A percentile compares a stretch with the other conserved stretches of the same genome.
Conservation (phyloP, 768 basidiomycete genomes). For the Naematelia encephala region DNA sequence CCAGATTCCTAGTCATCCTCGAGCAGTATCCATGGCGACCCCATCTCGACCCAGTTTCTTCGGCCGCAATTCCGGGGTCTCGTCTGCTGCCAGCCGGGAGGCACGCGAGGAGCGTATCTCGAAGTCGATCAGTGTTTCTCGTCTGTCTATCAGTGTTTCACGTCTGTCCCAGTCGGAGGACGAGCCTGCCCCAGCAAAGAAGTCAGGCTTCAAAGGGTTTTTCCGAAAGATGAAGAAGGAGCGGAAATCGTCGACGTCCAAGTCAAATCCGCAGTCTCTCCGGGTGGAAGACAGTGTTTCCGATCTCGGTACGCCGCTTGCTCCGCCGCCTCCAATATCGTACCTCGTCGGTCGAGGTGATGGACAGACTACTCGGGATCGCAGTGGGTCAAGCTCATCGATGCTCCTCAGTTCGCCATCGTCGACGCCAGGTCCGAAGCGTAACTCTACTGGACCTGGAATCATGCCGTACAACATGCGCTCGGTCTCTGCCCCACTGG, state of each 20-base stretch:
- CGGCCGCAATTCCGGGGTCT: conserved; percentile 32
- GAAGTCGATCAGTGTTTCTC: conserved; percentile 18
- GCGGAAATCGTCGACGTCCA: conserved; percentile 1
- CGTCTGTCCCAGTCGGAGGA: conserved; percentile 32
- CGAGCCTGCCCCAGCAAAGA: conserved; percentile 37
- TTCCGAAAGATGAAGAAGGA: conserved; percentile 46
- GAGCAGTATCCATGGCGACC: conserved; percentile 47
- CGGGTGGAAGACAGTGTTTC: conserved; percentile 1
- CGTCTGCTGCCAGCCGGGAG: conserved; percentile 16
- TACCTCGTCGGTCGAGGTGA: conserved; percentile 63
- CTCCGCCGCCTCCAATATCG: conserved; percentile 86
- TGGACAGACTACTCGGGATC: conserved; percentile 27
- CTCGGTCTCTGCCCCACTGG: conserved; percentile 46
- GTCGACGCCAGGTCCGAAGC: background rate
- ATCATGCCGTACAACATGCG: conserved; percentile 18
- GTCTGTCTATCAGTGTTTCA: conserved; percentile 24
- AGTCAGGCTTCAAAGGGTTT: conserved; percentile 50
- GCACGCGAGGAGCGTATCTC: conserved; percentile 6
- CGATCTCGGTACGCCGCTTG: conserved; percentile 58
- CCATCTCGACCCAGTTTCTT: conserved; percentile 47
- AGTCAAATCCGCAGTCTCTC: conserved; percentile 2
- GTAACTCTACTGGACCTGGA: background rate
- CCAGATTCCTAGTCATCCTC: conserved; percentile 36
- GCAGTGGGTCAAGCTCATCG: conserved; percentile 33
- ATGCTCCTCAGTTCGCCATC: conserved; percentile 26